Conservation (phyloP, 148 eudicot genomes). For the Mesembryanthemum crystallinum region DNA sequence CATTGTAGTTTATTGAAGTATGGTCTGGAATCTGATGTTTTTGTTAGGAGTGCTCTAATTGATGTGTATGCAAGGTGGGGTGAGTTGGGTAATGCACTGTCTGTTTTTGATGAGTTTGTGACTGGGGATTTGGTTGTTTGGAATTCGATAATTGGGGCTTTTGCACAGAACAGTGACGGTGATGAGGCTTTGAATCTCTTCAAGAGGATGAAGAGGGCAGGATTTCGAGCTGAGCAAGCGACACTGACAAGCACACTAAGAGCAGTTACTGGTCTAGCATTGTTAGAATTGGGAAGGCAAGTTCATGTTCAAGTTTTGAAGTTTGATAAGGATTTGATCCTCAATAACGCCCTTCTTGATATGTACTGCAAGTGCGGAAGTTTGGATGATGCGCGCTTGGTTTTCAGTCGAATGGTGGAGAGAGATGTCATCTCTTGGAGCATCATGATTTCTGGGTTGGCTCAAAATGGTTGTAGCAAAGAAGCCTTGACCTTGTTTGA, state of each 20-base stretch:
- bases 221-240: conserved; percentile 37
- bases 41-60: conserved; percentile 48
- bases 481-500: conserved; percentile 43
- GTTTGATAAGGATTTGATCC: conserved; percentile 45
- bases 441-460: conserved; percentile 48
- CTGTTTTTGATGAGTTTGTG: conserved; percentile 44
- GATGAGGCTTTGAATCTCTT: conserved; percentile 41
- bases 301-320: conserved; percentile 48
- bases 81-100: conserved; percentile 38
- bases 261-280: conserved; percentile 44
- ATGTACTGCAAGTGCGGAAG: conserved; percentile 57
- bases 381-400: conserved; percentile 37
- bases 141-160: conserved; percentile 53
- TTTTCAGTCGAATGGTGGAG: conserved; percentile 32
- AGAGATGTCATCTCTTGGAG: conserved; percentile 49
- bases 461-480: conserved; percentile 47
- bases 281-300: conserved; percentile 49
- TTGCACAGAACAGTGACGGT: conserved; percentile 48
- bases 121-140: conserved; percentile 50
- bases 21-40: conserved; percentile 47
- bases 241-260: conserved; percentile 44
- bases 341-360: conserved; percentile 43
- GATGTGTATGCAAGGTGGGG: conserved; percentile 51
- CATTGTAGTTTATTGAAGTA: conserved; percentile 40
- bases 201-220: conserved; percentile 43